A percentile compares a stretch with the other conserved stretches of the same genome.
phyloP scores from a whole-genome alignment of 495 filamentous ascomycete genomes.

The Aspergillus asperescens region DNA sequence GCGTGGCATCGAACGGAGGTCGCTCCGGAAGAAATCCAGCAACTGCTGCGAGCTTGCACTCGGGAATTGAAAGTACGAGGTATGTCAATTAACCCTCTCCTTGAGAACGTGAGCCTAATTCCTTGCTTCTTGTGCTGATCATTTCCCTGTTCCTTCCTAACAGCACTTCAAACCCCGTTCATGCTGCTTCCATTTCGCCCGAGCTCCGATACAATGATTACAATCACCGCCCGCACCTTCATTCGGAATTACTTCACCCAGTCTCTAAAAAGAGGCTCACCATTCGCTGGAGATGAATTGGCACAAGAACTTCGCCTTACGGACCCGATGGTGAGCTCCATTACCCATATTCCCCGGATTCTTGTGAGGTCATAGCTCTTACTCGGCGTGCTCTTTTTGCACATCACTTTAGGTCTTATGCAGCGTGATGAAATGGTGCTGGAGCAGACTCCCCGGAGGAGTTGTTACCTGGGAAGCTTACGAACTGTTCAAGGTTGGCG shows the following conservation, averaged over 20 bases:
- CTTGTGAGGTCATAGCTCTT: neutral
- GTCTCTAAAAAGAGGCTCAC: constrained; percentile 37
- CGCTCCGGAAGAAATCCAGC: constrained; percentile 84
- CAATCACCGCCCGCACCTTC: constrained; percentile 84
- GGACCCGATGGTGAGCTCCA: constrained; percentile 74
- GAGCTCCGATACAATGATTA: constrained; percentile 64
- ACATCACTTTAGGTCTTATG: constrained; percentile 64
- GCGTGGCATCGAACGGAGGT: constrained; percentile 83
- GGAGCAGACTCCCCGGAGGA: constrained; percentile 87
- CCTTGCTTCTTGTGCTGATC: constrained; percentile 35
- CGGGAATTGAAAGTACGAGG: constrained; percentile 92
- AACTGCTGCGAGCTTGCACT: constrained; percentile 77
- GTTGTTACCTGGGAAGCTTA: constrained; percentile 97
- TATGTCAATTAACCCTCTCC: constrained; percentile 39
- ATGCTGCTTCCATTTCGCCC: constrained; percentile 94
- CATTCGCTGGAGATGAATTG: constrained; percentile 61
- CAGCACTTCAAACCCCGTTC: constrained; percentile 86
- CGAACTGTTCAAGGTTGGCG: constrained; percentile 90
- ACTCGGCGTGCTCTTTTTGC: neutral
- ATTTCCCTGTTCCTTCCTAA: constrained; percentile 18
- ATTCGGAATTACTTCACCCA: constrained; percentile 87
- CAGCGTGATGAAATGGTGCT: constrained; percentile 97
- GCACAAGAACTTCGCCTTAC: constrained; percentile 85
- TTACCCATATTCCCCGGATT: neutral
- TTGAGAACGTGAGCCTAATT: constrained; percentile 2